These are phyloP conservation scores for Candida ficus DNA, from an alignment of 805 yeast genomes.

Conservation along the genomic window DNA sequence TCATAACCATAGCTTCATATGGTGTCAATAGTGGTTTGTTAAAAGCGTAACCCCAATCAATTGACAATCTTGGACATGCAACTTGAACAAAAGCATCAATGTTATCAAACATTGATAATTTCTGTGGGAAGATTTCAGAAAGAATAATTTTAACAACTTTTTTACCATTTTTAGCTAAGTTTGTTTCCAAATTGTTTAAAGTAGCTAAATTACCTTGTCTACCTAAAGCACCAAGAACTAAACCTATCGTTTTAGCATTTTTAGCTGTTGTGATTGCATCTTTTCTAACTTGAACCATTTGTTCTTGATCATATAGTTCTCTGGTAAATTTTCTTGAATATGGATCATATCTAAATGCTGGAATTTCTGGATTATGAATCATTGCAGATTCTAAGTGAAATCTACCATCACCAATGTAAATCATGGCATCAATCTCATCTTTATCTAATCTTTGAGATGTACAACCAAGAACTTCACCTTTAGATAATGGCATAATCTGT, in stretches of 20 bases:
- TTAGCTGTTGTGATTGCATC: slow-evolving; percentile 67
- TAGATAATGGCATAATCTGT: slow-evolving; percentile 86
- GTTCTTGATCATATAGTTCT: slow-evolving; percentile 83
- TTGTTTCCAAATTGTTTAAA: slow-evolving; percentile 55
- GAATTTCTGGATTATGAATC: slow-evolving; percentile 93
- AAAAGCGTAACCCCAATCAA: slow-evolving; percentile 99
- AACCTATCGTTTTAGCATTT: slow-evolving; percentile 63
- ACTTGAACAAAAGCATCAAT: slow-evolving; percentile 95
- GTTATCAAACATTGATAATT: slow-evolving; percentile 86
- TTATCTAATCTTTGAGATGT: slow-evolving; percentile 79
- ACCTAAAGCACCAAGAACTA: slow-evolving; percentile 89
- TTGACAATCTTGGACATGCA: slow-evolving; percentile 93
- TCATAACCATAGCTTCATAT: slow-evolving; percentile 89
- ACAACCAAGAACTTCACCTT: slow-evolving; percentile 95
- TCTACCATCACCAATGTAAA: slow-evolving; percentile 93
- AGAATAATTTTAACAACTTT: slow-evolving; percentile 75
- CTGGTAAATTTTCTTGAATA: slow-evolving; percentile 86
- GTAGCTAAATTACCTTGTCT: slow-evolving; percentile 90
- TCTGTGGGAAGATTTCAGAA: slow-evolving; percentile 91
- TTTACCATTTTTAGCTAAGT: slow-evolving; percentile 49
- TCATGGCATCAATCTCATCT: slow-evolving; percentile 67
- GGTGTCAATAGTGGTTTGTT: slow-evolving; percentile 89
- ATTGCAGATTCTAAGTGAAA: slow-evolving; percentile 93
- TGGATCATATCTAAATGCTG: slow-evolving; percentile 94
- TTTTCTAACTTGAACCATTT: slow-evolving; percentile 67